Evolutionary conservation across 1,284 basidiomycete genomes (phyloP), one percentile per base, ranked within the genome.

Genomic region (Heterobasidion occidentale): DNA sequence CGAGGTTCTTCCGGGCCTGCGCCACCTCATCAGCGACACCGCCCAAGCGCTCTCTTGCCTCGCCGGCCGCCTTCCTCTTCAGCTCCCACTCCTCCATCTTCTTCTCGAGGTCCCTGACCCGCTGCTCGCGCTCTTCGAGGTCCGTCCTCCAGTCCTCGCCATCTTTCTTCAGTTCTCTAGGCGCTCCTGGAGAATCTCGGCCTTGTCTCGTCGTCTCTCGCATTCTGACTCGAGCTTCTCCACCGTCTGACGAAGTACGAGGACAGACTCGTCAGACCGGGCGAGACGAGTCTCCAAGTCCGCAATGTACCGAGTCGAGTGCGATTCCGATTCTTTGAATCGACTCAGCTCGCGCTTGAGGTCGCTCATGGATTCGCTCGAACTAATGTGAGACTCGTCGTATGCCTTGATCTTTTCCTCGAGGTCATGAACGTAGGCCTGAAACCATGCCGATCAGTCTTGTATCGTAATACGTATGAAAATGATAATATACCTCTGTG

Each of bases 341-440:
- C 85, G 83, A 50, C 79, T 66, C 35, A 98, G 77, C 71, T 98
- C 94, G 61, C 88, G 87, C 68, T 85, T 88, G 55, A 98, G 78
- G 59, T 95, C 92, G 15, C 77, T 77, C 64, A 96, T 79, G 2
- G 88, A 87, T 63, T 88, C 86, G 57, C 81, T 86, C 11, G 91
- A 90, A 9, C 80, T 79, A 45, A 90, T 73, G 19, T 86, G 86
- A 4, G 81, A 83, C 63, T 95, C 92, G 62, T 93, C 85, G 63
- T 88, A 88, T 1, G 77, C 71, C 70, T 90, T 92, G 68, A 98
- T 84, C 70, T 92, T 92, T 62, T 88, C 84, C 70, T 99, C 95
- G 34, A 98, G 77, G 68, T 98, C 94, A 50, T 84, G 88, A 33
- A 98, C 88, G 70, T 98, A 98, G 1, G 87, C 88, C 90, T 91